Conservation (phyloP, 2,329 filamentous ascomycete species). For the Lasiodiplodia sp. region DNA sequence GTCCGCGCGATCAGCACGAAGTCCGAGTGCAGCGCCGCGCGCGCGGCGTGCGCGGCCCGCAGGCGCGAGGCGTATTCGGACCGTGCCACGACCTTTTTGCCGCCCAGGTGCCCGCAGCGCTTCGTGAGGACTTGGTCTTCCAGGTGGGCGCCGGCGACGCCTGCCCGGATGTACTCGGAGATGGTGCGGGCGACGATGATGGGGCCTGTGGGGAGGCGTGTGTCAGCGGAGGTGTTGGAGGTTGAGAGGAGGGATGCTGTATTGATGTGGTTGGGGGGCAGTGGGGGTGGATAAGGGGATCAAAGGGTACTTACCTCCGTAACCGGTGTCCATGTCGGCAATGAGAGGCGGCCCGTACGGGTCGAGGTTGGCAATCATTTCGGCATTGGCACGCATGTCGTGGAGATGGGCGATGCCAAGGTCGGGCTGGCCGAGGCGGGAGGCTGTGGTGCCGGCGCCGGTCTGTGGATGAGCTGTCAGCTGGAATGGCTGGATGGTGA, state of each 20-base stretch:
- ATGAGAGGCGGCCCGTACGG: constrained; percentile 63
- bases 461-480: constrained; percentile 52
- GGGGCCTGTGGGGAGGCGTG: constrained; percentile 51
- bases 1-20: constrained; percentile 72
- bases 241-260: constrained; percentile 59
- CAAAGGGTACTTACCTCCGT: constrained; percentile 47
- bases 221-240: constrained; percentile 57
- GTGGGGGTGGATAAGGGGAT: too few species aligned
- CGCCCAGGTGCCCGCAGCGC: constrained; percentile 69
- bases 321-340: constrained; percentile 60
- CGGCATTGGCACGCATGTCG: constrained; percentile 69
- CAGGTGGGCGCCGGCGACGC: constrained; percentile 67
- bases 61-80: constrained; percentile 64
- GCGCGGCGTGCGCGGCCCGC: constrained; percentile 61
- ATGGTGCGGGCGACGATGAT: constrained; percentile 49
- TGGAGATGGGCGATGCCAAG: constrained; percentile 67
- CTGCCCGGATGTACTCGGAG: constrained; percentile 60
- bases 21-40: constrained; percentile 58
- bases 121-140: constrained; percentile 71
- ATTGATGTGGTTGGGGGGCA: too few species aligned
- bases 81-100: constrained; percentile 65
- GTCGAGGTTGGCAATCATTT: constrained; percentile 69
- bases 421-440: constrained; percentile 67
- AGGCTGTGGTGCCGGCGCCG: constrained; percentile 69
- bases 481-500: neutral